Conservation (phyloP, 331 rosid species). For the Malus hybrid region DNA sequence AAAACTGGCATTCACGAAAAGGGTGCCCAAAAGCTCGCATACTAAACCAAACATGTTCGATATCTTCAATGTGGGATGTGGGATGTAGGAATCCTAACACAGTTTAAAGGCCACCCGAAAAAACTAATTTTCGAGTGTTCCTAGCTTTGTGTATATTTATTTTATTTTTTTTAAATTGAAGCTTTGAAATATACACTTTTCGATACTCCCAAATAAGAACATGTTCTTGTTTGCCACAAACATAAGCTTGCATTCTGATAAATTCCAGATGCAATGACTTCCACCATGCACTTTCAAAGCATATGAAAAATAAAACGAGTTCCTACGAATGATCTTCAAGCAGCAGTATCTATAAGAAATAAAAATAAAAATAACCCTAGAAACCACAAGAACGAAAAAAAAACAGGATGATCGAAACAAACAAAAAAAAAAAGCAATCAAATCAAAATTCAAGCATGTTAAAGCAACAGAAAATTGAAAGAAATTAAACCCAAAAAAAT, state of each 20-base stretch:
- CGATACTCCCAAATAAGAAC: not conserved
- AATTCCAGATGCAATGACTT: slow-evolving; percentile 3
- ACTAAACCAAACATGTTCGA: not conserved
- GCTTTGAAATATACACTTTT: not conserved
- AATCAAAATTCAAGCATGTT: not conserved
- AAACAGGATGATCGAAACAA: not conserved
- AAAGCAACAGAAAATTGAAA: not conserved
- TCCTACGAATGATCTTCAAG: not conserved
- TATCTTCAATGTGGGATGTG: not conserved
- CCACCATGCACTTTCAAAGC: not conserved
- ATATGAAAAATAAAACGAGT: not conserved
- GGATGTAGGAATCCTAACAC: not conserved
- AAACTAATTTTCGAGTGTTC: not conserved
- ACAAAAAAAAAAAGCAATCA: not conserved
- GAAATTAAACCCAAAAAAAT: not conserved
- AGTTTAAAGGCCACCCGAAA: not conserved
- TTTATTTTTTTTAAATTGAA: too few species aligned
- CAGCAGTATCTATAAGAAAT: not conserved
- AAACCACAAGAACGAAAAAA: not conserved
- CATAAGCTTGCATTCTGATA: not conserved
- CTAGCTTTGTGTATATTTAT: not conserved
- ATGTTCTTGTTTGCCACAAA: not conserved
- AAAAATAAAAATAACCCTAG: slow-evolving; percentile 10
- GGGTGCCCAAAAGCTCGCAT: not conserved
- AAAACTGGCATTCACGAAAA: not conserved